A percentile compares a stretch with the other conserved stretches of the same genome.
Conservation (phyloP, 257 asterid species). For the Fraxinus pennsylvanica region DNA sequence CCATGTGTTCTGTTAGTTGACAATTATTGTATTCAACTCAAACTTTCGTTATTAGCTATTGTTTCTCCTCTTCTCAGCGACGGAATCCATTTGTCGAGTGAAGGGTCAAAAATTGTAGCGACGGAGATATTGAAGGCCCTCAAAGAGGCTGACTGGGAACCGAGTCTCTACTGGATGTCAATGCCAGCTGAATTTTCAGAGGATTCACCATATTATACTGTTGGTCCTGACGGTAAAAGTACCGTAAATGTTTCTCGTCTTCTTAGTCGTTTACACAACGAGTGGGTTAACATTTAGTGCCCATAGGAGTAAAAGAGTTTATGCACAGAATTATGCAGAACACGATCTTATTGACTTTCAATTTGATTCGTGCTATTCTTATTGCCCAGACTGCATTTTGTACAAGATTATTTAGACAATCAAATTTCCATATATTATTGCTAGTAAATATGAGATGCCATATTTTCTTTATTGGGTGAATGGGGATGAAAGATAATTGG, state of each 20-base stretch:
- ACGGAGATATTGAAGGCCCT: slow-evolving; percentile 59
- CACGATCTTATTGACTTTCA: background rate
- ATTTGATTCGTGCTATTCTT: background rate
- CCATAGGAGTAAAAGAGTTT: background rate
- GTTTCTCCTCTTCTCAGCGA: slow-evolving; percentile 38
- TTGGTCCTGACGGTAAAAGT: slow-evolving; percentile 40
- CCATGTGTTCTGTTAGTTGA: background rate
- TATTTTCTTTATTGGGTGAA: background rate
- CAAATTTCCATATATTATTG: background rate
- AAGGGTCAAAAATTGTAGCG: slow-evolving; percentile 56
- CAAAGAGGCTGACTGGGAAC: slow-evolving; percentile 60
- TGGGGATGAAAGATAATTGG: background rate
- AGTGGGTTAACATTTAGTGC: slow-evolving; percentile 32
- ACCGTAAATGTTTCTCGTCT: slow-evolving; percentile 30
- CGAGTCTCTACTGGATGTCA: slow-evolving; percentile 55
- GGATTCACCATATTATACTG: slow-evolving; percentile 43
- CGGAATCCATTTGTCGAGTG: slow-evolving; percentile 59
- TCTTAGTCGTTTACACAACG: slow-evolving; percentile 43
- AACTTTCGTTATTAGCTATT: background rate
- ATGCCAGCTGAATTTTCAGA: slow-evolving; percentile 51
- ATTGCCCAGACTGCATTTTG: background rate
- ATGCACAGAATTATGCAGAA: background rate
- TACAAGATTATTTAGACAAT: background rate
- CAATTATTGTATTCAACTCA: background rate
- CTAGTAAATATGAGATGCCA: background rate